Evolutionary conservation across 208 protist species (phyloP), one percentile per base, ranked within the genome.

Genomic region (Acanthamoeba castellanii): DNA sequence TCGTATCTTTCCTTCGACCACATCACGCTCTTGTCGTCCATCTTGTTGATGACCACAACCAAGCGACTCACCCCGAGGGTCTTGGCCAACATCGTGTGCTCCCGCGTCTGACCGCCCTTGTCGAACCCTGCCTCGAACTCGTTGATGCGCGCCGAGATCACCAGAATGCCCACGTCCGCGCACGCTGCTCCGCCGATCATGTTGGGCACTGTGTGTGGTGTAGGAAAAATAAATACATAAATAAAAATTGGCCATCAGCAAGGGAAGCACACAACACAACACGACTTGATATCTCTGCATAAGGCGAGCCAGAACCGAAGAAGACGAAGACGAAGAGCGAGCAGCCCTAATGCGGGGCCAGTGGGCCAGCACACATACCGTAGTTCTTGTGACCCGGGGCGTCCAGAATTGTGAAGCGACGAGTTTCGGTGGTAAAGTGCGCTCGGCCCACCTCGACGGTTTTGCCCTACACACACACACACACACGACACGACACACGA

Each of bases 101-200:
- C 99, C 55, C 99, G 98, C 6, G 99, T 99, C 98, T 99, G 99
- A 37, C 99, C 99, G 90, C 99, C 99, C 78, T 98, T 98, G 76
- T 99, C 99, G 95, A 99, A 99, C 55, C 99, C 99, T 20, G 99
- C 99, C 96, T 99, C 99, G 97, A 99, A 99, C 97, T 99, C 99
- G 91, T 99, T 99, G 76, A 99, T 99, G 88, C 99, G 98, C 47
- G 99, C 99, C 34, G 99, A 99, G 96, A 99, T 99, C 87, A 99
- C 97, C 1, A 99, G 97, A 32, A 99, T 98, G 94, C 98, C 99
- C 37, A 99, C 97, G 96, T 99, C 99, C 0, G 99, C 99, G 97
- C 99, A 99, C 20, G 98, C 98, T 2, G 99, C 99, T 89, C 99
- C 99, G 90, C 98, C 97, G 96, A 99, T 99, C 99, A 99, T 99